Conservation (phyloP, 2,329 filamentous ascomycete species). For the Trichophyton simii region DNA sequence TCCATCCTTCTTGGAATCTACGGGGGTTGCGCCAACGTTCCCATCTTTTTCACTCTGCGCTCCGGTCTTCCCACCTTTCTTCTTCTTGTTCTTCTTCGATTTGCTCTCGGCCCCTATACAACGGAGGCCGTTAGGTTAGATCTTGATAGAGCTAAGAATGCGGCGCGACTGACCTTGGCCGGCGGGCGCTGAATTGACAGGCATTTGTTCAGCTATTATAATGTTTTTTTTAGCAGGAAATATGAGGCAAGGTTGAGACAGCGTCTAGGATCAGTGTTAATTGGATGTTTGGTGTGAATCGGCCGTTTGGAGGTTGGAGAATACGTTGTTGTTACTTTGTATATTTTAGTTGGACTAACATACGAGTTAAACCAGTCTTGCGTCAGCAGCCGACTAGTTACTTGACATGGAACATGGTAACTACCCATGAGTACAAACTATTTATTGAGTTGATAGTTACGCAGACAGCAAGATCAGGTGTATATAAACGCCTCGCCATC, state of each 20-base stretch:
- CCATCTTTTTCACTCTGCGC: neutral
- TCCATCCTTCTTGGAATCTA: neutral
- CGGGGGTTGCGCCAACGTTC: neutral
- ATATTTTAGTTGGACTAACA: neutral
- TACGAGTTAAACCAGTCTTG: neutral
- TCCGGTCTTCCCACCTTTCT: slow-evolving; percentile 30
- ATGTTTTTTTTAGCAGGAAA: neutral
- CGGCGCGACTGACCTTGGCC: slow-evolving; percentile 16
- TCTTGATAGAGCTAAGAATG: neutral
- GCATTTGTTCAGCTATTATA: neutral
- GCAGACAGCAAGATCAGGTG: neutral
- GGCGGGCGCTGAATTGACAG: slow-evolving; percentile 13
- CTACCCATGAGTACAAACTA: no score
- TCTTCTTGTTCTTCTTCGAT: slow-evolving; percentile 48
- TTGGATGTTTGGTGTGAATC: neutral
- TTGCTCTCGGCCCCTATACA: slow-evolving; percentile 29
- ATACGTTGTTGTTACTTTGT: neutral
- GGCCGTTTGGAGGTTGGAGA: neutral
- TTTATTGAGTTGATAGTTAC: no score
- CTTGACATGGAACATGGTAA: neutral
- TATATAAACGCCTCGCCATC: neutral
- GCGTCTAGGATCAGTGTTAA: neutral
- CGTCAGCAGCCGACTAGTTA: neutral
- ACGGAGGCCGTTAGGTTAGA: neutral
- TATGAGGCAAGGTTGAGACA: neutral